Conservation (phyloP, 495 filamentous ascomycete species). For the Hypoxylon subgilvum region DNA sequence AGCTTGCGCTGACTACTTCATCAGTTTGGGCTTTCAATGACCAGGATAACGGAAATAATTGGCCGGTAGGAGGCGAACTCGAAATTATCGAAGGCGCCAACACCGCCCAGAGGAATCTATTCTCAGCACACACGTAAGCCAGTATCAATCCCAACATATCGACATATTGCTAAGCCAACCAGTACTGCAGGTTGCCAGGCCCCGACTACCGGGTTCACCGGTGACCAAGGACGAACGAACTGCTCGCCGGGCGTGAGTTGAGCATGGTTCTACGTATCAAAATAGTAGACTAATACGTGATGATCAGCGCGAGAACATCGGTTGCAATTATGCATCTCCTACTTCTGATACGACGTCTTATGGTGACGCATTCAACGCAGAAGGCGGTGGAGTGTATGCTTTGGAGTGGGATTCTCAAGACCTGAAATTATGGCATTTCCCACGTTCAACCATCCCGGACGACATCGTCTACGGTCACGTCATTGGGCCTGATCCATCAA, state of each 20-base stretch:
- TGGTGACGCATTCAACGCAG: conserved; percentile 69
- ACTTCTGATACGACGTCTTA: conserved; percentile 49
- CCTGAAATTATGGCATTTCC: conserved; percentile 77
- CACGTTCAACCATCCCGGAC: conserved; percentile 63
- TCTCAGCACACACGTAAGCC: conserved; percentile 70
- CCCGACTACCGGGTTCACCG: conserved; percentile 45
- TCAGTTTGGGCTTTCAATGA: conserved; percentile 48
- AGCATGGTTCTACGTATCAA: background rate
- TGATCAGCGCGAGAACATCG: conserved; percentile 26
- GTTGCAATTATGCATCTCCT: conserved; percentile 37
- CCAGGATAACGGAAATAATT: conserved; percentile 44
- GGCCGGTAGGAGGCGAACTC: conserved; percentile 76
- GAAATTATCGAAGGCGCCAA: conserved; percentile 86
- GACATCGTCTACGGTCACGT: conserved; percentile 54
- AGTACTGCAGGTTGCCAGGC: conserved; percentile 55
- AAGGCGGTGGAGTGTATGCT: conserved; percentile 69
- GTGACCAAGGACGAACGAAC: conserved; percentile 16
- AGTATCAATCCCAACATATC: conserved; percentile 32
- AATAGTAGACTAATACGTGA: conserved; percentile 2
- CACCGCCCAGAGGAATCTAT: conserved; percentile 62
- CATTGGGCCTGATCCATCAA: conserved; percentile 61
- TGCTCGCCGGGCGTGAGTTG: conserved; percentile 36
- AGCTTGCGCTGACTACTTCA: conserved; percentile 11
- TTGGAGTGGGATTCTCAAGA: conserved; percentile 66
- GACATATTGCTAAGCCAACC: conserved; percentile 51